Base-by-base conservation (phyloP, 805 yeast species). In the Wickerhamomyces hampshirensis region DNA sequence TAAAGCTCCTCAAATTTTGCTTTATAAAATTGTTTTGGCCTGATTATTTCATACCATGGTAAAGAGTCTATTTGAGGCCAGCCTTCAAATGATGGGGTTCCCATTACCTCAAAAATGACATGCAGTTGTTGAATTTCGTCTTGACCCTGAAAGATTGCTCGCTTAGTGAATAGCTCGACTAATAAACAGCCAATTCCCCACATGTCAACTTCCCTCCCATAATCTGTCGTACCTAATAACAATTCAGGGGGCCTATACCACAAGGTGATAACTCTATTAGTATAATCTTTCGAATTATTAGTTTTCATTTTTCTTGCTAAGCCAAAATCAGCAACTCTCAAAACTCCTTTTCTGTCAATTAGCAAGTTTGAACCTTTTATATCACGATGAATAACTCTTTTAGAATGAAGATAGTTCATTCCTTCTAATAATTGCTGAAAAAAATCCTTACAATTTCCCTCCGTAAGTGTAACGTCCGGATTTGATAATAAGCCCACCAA, bases 241-340 rank as follows among this genome's bases (percentile, higher is more conserved):
- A 93, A 69, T 58, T 91, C 98, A 0, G 98, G 98, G 1, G 98
- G 98, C 40, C 98, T 73, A 58, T 93, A 91, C 98, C 98, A 93
- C 26, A 93, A 65, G 0, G 98, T 93, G 36, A 93, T 93, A 28
- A 93, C 98, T 38, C 98, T 65, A 57, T 93, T 93, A 2, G 98
- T 91, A 60, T 91, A 91, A 50, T 88, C 93, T 4, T 69, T 68
- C 4, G 63, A 56, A 42, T 64, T 65, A 24, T 73, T 62, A 17
- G 71, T 66, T 51, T 77, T 80, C 85, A 84, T 80, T 35, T 75
- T 76, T 49, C 93, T 65, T 0, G 94, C 94, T 37, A 84, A 65
- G 2, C 94, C 94, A 60, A 84, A 84, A 62, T 84, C 94, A 0
- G 93, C 85, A 35, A 84, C 80, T 55, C 80, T 80, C 35, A 84